phyloP scores from a whole-genome alignment of 2,329 filamentous ascomycete species.

The Fusarium azukiicola region DNA sequence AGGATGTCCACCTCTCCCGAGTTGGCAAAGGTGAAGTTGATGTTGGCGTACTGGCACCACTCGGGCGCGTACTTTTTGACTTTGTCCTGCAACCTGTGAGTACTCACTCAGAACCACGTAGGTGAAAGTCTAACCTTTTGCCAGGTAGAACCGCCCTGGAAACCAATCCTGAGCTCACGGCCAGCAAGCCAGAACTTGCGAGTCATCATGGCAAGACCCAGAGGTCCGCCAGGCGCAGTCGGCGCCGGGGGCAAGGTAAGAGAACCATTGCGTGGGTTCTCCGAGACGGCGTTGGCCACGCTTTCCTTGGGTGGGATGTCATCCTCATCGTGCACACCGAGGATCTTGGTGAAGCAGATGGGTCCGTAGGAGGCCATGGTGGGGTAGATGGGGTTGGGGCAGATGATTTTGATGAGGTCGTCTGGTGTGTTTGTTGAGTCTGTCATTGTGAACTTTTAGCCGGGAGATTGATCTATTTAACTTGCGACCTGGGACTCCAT shows the following conservation, averaged over 20 bases:
- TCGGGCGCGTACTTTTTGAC: conserved; percentile 11
- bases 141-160: conserved; percentile 16
- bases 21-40: conserved; percentile 29
- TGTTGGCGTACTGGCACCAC: conserved; percentile 28
- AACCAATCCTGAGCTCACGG: conserved; percentile 21
- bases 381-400: background rate
- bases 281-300: background rate
- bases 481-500: background rate
- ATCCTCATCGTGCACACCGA: background rate
- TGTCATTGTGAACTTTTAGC: background rate
- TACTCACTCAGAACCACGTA: rapidly evolving
- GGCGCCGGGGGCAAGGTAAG: conserved; percentile 9
- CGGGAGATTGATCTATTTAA: background rate
- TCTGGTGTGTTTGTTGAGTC: background rate
- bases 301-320: background rate
- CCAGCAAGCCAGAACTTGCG: conserved; percentile 15
- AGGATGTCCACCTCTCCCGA: conserved; percentile 23
- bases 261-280: conserved; percentile 7
- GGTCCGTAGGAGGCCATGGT: conserved; percentile 9
- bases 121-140: background rate
- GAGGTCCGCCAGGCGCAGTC: conserved; percentile 5
- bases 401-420: conserved; percentile 7
- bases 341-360: conserved; percentile 16
- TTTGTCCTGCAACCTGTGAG: background rate
- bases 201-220: conserved; percentile 15